Evolutionary conservation across 208 protist genomes (phyloP).

Genomic region (Crithidia fasciculata): DNA sequence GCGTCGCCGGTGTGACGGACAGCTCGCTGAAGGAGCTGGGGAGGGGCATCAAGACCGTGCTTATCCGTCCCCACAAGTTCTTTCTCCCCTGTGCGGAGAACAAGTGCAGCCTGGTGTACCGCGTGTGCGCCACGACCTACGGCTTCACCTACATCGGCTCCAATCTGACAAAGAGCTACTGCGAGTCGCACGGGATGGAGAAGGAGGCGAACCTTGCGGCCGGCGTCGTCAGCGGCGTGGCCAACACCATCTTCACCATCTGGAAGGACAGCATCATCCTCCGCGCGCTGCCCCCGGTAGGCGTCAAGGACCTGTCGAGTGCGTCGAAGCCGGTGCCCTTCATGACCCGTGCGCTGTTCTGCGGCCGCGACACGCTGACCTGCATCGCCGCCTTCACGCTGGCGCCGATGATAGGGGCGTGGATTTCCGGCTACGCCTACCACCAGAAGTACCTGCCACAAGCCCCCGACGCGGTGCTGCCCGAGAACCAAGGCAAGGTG

Average conservation of each 20-base stretch:
- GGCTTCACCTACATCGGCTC: constrained; percentile 77
- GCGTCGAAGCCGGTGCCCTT: constrained; percentile 75
- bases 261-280: constrained; percentile 90
- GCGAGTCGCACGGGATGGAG: constrained; percentile 63
- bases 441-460: constrained; percentile 51
- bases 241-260: constrained; percentile 80
- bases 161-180: constrained; percentile 85
- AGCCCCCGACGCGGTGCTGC: constrained; percentile 42
- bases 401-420: constrained; percentile 75
- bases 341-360: constrained; percentile 79
- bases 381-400: constrained; percentile 84
- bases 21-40: constrained; percentile 75
- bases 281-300: constrained; percentile 60
- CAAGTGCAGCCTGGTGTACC: constrained; percentile 78
- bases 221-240: constrained; percentile 64
- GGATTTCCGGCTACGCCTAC: constrained; percentile 65
- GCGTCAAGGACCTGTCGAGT: constrained; percentile 37
- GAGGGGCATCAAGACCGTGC: constrained; percentile 64
- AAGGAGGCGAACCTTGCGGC: constrained; percentile 65
- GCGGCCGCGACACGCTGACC: constrained; percentile 77
- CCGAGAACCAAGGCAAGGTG: constrained; percentile 62
- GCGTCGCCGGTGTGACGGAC: constrained; percentile 74
- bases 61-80: constrained; percentile 82
- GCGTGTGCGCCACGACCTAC: constrained; percentile 72
- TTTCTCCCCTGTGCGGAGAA: constrained; percentile 88